Evolutionary conservation across 139 green algal species (phyloP).

Genomic region (Deuterostichococcus epilithicus): DNA sequence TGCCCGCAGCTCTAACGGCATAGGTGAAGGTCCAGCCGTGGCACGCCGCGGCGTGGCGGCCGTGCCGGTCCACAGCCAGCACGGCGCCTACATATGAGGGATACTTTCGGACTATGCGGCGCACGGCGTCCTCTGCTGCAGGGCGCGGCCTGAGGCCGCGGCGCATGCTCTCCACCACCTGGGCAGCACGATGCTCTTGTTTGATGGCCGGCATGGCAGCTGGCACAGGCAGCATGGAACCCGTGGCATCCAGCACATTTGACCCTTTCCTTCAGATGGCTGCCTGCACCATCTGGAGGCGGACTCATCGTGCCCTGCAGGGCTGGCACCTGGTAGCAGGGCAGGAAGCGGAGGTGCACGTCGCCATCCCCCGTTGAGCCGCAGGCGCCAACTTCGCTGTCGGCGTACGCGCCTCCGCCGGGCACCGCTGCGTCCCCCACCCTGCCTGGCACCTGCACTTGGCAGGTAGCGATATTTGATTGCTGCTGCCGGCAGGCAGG

Average conservation of each 20-base stretch:
- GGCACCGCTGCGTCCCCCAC: slow-evolving; percentile 59
- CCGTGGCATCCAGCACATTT: not conserved
- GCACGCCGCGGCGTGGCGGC: slow-evolving; percentile 32
- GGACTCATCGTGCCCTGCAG: not conserved
- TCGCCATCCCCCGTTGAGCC: slow-evolving; percentile 75
- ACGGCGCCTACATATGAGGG: slow-evolving; percentile 45
- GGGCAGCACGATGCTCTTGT: not conserved
- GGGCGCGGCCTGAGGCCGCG: slow-evolving; percentile 34
- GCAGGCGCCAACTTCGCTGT: slow-evolving; percentile 60
- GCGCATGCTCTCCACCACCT: slow-evolving; percentile 67
- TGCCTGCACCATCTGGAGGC: slow-evolving; percentile 1
- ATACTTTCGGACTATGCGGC: slow-evolving; percentile 34
- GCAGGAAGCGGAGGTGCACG: slow-evolving; percentile 72
- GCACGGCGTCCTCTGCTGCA: slow-evolving; percentile 51
- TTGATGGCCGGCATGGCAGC: not conserved
- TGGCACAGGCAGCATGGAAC: too few relatives aligned
- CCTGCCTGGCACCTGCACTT: slow-evolving; percentile 50
- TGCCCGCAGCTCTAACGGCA: not conserved
- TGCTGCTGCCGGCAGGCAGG: too few relatives aligned
- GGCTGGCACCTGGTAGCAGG: slow-evolving; percentile 45
- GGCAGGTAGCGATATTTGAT: not conserved
- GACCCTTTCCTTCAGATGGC: slow-evolving; percentile 8
- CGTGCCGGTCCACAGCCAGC: slow-evolving; percentile 31
- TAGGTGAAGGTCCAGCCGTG: slow-evolving; percentile 46
- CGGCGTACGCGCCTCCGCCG: slow-evolving; percentile 65